phyloP scores from a whole-genome alignment of 768 basidiomycete genomes.

The Tulasnella sp. region DNA sequence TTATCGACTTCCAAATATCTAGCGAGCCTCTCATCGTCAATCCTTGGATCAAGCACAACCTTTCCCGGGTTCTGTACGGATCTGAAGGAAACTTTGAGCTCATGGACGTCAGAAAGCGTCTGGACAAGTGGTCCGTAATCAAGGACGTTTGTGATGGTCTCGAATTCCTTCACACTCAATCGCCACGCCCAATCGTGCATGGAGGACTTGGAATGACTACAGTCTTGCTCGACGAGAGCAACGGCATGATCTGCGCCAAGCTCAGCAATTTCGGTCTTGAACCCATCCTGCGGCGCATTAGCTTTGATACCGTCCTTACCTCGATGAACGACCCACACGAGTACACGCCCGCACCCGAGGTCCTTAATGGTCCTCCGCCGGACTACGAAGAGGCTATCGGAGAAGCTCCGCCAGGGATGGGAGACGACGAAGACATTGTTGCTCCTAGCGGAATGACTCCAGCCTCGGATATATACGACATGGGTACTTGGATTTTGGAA shows the following conservation, averaged over 20 bases:
- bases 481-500: conserved; percentile 3
- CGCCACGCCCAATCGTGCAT: background rate
- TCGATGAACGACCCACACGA: background rate
- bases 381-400: background rate
- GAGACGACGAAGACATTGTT: background rate
- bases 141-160: background rate
- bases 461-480: background rate
- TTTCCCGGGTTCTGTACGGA: background rate
- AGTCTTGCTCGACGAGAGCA: background rate
- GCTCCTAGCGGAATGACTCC: background rate
- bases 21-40: background rate
- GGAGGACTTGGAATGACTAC: background rate
- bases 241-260: background rate
- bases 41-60: background rate
- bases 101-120: background rate
- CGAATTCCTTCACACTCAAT: background rate
- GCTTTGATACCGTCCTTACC: background rate
- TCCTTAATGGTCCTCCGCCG: background rate
- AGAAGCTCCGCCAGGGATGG: background rate
- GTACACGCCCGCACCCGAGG: background rate
- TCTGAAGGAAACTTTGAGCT: background rate
- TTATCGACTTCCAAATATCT: background rate
- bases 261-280: background rate
- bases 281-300: background rate
- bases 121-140: background rate